Evolutionary conservation across 2,329 filamentous ascomycete genomes (phyloP), one percentile per base, ranked within the genome.

Genomic region (Aulographum hederae): DNA sequence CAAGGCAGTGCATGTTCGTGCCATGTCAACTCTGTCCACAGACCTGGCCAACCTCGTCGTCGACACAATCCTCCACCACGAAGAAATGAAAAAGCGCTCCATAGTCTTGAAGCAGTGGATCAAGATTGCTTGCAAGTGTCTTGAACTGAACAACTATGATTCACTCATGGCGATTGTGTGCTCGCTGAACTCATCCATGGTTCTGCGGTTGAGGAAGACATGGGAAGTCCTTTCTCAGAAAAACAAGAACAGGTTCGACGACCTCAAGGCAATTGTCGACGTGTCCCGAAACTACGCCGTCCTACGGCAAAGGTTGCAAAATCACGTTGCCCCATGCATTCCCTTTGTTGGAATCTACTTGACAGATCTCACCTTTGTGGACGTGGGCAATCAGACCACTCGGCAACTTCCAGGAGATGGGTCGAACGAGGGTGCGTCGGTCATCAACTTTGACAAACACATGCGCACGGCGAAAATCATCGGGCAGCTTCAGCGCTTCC

Each of bases 361-460:
- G 25, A 98, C 89, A 0, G 89, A 98, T 48, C 63, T 98, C 23
- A 94, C 85, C 0, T 95, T 98, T 54, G 78, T 93, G 33, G 84
- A 95, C 48, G 84, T 86, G 40, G 89, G 89, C 38, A 95, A 95
- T 52, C 78, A 80, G 20, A 71, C 81, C 4, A 85, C 77, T 2
- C 81, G 86, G 45, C 76, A 77, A 44, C 68, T 92, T 14, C 69
- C 70, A 47, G 65, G 48, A 35, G 57, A 60, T 18, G 68, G 72
- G 17, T 21, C 14, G 8, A 17, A 17, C 14, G 14, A 12, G 8
- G 29, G 14, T 15, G 66, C 81, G 44, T 73, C 74, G 0, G 80
- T 95, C 19, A 82, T 98, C 63, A 98, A 98, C 56, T 95, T 94
- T 45, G 86, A 95, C 62, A 95, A 95, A 58, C 84, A 95, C 51